Conservation (phyloP, 2,329 filamentous ascomycete species). For the Arthrobotrys musiformis region DNA sequence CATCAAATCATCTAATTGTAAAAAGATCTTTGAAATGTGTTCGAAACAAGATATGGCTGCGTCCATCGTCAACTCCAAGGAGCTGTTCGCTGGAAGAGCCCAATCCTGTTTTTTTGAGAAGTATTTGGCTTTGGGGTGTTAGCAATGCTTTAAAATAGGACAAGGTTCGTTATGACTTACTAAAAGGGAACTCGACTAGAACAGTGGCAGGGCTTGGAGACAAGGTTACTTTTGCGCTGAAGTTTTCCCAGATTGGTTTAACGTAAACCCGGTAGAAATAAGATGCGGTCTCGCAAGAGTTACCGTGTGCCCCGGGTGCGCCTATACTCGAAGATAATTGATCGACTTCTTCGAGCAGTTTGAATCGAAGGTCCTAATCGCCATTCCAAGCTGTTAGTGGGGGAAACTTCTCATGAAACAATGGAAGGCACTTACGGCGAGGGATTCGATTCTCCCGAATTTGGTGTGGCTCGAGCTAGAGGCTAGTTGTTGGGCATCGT, state of each 20-base stretch:
- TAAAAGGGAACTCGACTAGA: conserved; percentile 28
- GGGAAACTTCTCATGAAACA: not conserved
- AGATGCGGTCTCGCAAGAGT: conserved; percentile 93
- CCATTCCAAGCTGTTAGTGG: not conserved
- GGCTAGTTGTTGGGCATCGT: conserved; percentile 82
- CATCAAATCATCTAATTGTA: conserved; percentile 88
- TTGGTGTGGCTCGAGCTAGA: conserved; percentile 82
- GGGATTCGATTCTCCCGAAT: conserved; percentile 91
- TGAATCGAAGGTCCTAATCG: conserved; percentile 75
- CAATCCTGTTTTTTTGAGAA: conserved; percentile 89
- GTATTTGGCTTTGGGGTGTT: conserved; percentile 70
- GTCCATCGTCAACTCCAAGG: conserved; percentile 76
- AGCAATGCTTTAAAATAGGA: not conserved
- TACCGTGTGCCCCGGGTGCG: conserved; percentile 92
- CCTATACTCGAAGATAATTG: conserved; percentile 84
- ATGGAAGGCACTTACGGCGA: conserved; percentile 68
- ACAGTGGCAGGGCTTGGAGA: conserved; percentile 64
- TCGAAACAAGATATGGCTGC: conserved; percentile 85
- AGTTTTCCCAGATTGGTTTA: conserved; percentile 86
- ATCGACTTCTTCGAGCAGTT: conserved; percentile 83
- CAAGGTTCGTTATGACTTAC: conserved; percentile 25
- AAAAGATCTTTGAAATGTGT: conserved; percentile 89
- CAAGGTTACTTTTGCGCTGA: conserved; percentile 69
- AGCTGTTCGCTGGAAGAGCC: conserved; percentile 75
- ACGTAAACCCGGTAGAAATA: conserved; percentile 97